Conservation (phyloP, 345 rosid species). For the Geranium rotundifolium region DNA sequence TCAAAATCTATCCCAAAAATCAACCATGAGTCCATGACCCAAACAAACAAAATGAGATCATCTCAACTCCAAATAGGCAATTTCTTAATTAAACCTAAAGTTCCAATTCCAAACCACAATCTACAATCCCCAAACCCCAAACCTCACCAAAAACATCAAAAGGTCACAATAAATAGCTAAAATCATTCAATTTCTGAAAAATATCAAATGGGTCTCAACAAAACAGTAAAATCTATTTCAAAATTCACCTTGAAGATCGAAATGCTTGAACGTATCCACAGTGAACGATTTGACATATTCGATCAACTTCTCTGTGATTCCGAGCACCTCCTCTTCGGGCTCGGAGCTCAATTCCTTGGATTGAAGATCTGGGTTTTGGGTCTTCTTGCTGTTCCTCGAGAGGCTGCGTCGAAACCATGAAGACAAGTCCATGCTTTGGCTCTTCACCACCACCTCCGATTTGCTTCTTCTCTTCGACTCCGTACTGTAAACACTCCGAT, state of each 20-base stretch:
- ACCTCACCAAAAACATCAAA: not conserved
- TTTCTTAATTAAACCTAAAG: not conserved
- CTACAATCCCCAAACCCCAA: not conserved
- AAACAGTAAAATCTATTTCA: not conserved
- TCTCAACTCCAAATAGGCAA: not conserved
- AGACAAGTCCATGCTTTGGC: constrained; percentile 45
- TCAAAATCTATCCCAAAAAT: too few species aligned
- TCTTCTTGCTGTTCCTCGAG: constrained; percentile 14
- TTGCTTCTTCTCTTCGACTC: too few species aligned
- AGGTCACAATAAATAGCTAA: too few species aligned
- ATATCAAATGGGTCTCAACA: too few species aligned
- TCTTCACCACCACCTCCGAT: too few species aligned
- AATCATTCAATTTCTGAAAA: too few species aligned
- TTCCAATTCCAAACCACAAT: not conserved
- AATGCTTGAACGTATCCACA: constrained; percentile 64
- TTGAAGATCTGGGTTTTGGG: constrained; percentile 15
- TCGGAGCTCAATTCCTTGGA: constrained; percentile 7
- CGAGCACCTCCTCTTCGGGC: constrained; percentile 30
- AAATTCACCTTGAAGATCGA: constrained; percentile 40
- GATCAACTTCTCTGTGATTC: constrained; percentile 54
- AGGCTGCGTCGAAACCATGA: constrained; percentile 51
- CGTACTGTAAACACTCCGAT: too few species aligned
- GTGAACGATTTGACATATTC: constrained; percentile 54
- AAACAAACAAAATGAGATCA: not conserved
- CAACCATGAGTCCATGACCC: not conserved